Base-by-base conservation (phyloP, 1,284 basidiomycete genomes). In the Trichosporon coremiiforme region DNA sequence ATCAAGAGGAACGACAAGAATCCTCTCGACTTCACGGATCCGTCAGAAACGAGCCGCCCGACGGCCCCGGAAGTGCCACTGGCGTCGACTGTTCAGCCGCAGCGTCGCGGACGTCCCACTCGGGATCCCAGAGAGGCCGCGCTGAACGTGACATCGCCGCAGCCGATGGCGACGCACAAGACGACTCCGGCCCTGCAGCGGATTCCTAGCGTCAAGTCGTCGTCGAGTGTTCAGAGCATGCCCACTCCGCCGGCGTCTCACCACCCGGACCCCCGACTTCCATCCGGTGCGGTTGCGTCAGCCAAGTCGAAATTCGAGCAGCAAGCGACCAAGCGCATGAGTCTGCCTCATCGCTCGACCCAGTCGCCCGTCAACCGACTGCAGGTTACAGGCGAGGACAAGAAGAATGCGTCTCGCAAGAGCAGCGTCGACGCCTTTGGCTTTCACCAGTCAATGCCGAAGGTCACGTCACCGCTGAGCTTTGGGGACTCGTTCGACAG, bases 1-100 rank as follows among this genome's bases (percentile, higher is more conserved):
- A 33, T 33, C 29, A 33, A 10, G 2, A 31, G 57, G 29, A 62
- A 62, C 31, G 55, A 66, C 10, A 38, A 71, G 13, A 84, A 84
- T 67, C 71, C 83, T 2, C 76, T 84, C 25, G 83, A 84, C 71
- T 83, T 84, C 69, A 82, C 82, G 2, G 75, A 77, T 22, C 9
- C 76, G 4, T 75, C 75, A 25, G 67, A 72, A 8, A 47, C 74
- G 57, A 8, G 68, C 71, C 64, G 65, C 67, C 57, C 74, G 15
- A 69, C 71, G 0, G 38, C 72, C 10, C 68, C 74, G 22, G 77
- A 81, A 62, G 76, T 78, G 0, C 65, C 75, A 4, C 41, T 83
- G 17, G 76, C 76, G 1, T 70, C 77, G 7, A 77, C 74, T 0
- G 75, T 84, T 2, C 79, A 81, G 65, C 83, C 83, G 0, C 81